Conservation (phyloP, 768 basidiomycete genomes). For the Galerina marginata region DNA sequence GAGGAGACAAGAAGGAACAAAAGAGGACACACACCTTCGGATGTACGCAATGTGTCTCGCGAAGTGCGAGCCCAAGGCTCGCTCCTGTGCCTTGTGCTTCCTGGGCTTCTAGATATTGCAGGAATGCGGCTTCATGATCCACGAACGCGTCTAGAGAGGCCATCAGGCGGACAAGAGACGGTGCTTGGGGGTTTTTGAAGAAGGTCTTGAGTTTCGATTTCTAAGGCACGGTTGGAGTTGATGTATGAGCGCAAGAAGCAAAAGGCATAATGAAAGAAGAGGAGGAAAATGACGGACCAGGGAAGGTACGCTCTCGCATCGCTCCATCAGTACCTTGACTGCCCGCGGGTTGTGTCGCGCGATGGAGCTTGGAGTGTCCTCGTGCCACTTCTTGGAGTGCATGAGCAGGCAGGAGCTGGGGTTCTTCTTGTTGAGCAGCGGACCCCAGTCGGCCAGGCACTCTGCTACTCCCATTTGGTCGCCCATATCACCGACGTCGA, state of each 20-base stretch:
- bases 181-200: constrained; percentile 36
- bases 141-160: constrained; percentile 46
- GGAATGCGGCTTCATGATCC: constrained; percentile 43
- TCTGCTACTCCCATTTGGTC: constrained; percentile 37
- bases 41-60: constrained; percentile 34
- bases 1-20: neutral
- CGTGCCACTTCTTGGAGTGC: constrained; percentile 45
- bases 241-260: neutral
- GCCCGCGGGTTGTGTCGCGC: constrained; percentile 39
- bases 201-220: constrained; percentile 30
- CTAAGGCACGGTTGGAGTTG: constrained; percentile 17
- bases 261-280: neutral
- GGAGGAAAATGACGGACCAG: constrained; percentile 26
- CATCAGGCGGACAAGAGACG: constrained; percentile 38
- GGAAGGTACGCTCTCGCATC: constrained; percentile 34
- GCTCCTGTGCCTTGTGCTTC: constrained; percentile 25
- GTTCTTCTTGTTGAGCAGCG: constrained; percentile 41
- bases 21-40: constrained; percentile 36
- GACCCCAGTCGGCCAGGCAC: constrained; percentile 42
- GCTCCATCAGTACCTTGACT: constrained; percentile 39
- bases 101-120: constrained; percentile 35
- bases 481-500: constrained; percentile 41
- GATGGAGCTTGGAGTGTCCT: constrained; percentile 33
- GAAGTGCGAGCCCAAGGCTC: constrained; percentile 33
- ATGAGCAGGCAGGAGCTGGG: constrained; percentile 39